Evolutionary conservation across 1,139 yeast species (phyloP), one percentile per base, ranked within the genome.

Genomic region (Blastobotrys petasosporus): DNA sequence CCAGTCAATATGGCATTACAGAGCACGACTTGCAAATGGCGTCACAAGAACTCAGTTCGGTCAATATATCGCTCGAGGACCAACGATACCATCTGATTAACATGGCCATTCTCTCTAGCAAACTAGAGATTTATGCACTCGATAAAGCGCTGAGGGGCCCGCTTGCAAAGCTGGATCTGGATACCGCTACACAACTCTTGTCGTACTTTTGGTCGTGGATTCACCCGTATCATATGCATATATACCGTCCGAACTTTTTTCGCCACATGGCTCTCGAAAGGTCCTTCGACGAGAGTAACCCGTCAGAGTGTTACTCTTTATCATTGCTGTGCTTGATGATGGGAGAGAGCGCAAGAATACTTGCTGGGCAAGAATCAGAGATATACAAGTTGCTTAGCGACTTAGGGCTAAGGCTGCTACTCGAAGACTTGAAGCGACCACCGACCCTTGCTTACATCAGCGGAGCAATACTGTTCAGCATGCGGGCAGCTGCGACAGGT

Each of bases 171-270:
- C 20, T 45, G 7, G 32, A 28, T 10, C 15, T 20, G 8, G 25
- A 32, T 15, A 39, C 37, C 42, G 48, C 48, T 7, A 37, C 32
- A 15, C 42, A 41, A 20, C 35, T 45, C 23, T 13, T 42, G 25
- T 33, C 41, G n/a, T 41, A 41, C 31, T 45, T 35, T 32, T 45
- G 48, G 48, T 37, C 42, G 12, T 41, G 42, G 39, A n/a, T 41
- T 32, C 48, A 45, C 29, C 48, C 48, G 20, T 29, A 36, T 29
- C 41, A 40, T 13, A 37, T 41, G 39, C 45, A 45, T 12, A 39
- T 45, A 15, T 45, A 45, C 32, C 36, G 41, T n/a, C 37, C 44
- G 4, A 15, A n/a, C 10, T 45, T 45, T 30, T 37, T 45, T 37
- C 33, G 41, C 9, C 42, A 45, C 39, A 45, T 45, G 48, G 38